phyloP scores from a whole-genome alignment of 1,284 basidiomycete genomes.

The Boletus subluridellus region DNA sequence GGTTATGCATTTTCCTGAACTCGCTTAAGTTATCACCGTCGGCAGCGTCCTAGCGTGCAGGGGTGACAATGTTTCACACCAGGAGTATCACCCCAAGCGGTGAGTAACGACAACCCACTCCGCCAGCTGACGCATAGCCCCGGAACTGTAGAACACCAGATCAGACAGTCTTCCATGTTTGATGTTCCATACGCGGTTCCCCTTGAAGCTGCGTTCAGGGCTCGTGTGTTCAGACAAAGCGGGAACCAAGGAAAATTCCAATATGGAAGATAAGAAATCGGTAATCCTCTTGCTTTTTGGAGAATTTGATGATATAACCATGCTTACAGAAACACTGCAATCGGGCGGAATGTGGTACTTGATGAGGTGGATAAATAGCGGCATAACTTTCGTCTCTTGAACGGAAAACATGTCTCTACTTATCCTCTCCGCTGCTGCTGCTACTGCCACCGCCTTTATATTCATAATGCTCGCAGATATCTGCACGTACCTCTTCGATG shows the following conservation, averaged over 20 bases:
- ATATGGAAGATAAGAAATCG: neutral
- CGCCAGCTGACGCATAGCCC: neutral
- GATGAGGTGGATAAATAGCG: conserved; percentile 12
- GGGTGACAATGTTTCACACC: neutral
- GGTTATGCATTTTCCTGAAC: neutral
- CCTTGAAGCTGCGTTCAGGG: neutral
- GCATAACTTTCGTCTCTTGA: neutral
- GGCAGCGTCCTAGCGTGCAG: neutral
- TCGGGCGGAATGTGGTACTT: neutral
- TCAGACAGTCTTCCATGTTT: neutral
- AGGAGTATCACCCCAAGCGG: neutral
- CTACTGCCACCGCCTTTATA: neutral
- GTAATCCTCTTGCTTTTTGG: too few relatives aligned
- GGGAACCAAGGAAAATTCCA: neutral
- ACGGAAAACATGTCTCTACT: conserved; percentile 4
- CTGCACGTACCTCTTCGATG: neutral
- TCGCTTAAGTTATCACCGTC: neutral
- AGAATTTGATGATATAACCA: neutral
- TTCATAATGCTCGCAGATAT: neutral
- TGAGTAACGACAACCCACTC: neutral
- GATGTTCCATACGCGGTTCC: neutral
- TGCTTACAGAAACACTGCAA: neutral
- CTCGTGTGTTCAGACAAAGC: too few relatives aligned
- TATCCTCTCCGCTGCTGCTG: neutral
- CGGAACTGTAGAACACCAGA: neutral